Conservation (phyloP, 306 rosid genomes). For the Trichosanthes cucumerina region DNA sequence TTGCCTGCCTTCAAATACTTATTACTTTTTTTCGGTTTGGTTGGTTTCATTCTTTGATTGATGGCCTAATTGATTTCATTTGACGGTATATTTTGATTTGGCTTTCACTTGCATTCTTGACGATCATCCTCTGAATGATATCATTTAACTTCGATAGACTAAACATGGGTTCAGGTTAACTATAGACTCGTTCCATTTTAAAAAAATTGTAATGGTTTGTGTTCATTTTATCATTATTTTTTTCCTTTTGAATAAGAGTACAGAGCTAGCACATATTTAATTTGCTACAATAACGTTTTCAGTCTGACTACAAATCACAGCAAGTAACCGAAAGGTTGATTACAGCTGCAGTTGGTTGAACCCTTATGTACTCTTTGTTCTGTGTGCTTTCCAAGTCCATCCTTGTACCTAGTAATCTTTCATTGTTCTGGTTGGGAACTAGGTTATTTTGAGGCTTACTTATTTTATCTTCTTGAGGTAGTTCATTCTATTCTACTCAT, state of each 20-base stretch:
- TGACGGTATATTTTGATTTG: not conserved
- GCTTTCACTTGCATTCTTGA: too few relatives aligned
- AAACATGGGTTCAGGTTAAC: not conserved
- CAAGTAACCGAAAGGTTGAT: not conserved
- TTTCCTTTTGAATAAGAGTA: too few relatives aligned
- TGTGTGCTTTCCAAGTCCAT: not conserved
- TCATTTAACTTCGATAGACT: too few relatives aligned
- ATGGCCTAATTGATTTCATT: not conserved
- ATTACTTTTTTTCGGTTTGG: not conserved
- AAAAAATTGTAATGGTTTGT: not conserved
- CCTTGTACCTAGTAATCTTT: not conserved
- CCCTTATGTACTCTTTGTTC: not conserved
- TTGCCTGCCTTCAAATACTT: not conserved
- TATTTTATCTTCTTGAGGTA: not conserved
- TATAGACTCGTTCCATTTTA: not conserved
- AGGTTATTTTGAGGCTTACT: not conserved
- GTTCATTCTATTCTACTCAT: not conserved
- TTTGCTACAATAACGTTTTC: too few relatives aligned
- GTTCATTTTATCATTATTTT: not conserved
- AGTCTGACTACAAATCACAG: too few relatives aligned
- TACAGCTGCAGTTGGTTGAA: not conserved
- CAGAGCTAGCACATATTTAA: too few relatives aligned
- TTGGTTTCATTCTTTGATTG: not conserved
- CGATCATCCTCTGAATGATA: too few relatives aligned
- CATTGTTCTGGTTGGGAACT: not conserved